Conservation (phyloP, 2,329 filamentous ascomycete species). For the Cordyceps javanica region DNA sequence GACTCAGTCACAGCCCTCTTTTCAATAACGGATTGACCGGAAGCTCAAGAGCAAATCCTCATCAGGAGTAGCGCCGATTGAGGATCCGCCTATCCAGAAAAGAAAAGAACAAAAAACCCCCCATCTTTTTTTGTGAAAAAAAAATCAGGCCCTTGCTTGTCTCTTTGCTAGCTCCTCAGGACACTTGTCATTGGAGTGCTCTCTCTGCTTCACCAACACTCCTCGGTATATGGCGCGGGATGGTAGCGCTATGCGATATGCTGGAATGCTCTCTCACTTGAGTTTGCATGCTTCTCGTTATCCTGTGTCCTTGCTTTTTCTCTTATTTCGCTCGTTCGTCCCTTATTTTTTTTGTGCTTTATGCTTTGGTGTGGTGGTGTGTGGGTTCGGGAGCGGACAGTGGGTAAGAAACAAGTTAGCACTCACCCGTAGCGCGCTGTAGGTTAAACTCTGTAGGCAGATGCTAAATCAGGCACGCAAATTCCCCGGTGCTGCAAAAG, state of each 20-base stretch:
- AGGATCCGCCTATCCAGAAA: conserved; percentile 6
- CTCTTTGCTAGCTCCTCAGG: too few species aligned
- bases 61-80: neutral
- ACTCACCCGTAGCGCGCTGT: conserved; percentile 7
- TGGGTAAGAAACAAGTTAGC: conserved; percentile 11
- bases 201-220: neutral
- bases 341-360: neutral
- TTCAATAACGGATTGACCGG: neutral
- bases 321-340: neutral
- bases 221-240: neutral
- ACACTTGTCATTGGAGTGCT: too few species aligned
- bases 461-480: neutral
- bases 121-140: too few species aligned
- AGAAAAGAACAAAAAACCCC: neutral
- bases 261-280: neutral
- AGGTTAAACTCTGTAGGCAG: neutral
- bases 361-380: neutral
- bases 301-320: neutral
- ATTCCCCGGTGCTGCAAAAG: neutral
- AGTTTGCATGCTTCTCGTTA: neutral
- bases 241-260: neutral
- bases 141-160: neutral
- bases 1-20: neutral
- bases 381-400: conserved; percentile 1
- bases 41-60: neutral